Evolutionary conservation across 2,329 filamentous ascomycete species (phyloP).

Genomic region (Paramyrothecium sp.): DNA sequence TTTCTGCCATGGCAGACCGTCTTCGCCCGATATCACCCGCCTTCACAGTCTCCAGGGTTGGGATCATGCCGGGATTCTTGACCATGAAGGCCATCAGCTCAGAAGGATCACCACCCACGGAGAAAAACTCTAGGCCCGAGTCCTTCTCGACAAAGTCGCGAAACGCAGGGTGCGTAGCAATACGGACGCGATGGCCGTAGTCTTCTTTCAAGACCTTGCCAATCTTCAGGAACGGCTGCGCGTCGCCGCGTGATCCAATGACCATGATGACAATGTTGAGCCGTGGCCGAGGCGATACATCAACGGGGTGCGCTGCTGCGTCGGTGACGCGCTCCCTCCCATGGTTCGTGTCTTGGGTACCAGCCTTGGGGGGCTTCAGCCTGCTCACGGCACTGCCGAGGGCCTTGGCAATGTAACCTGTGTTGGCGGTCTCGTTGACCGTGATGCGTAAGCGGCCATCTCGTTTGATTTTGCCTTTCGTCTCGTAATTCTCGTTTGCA

Average conservation of each 20-base stretch:
- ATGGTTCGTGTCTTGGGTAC: slow-evolving; percentile 3
- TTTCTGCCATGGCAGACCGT: slow-evolving; percentile 71
- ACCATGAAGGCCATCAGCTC: slow-evolving; percentile 90
- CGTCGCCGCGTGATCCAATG: slow-evolving; percentile 76
- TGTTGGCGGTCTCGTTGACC: slow-evolving; percentile 67
- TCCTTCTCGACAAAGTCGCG: slow-evolving; percentile 73
- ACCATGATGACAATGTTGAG: slow-evolving; percentile 84
- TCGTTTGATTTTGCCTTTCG: slow-evolving; percentile 62
- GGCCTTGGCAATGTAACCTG: slow-evolving; percentile 71
- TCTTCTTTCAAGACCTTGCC: slow-evolving; percentile 69
- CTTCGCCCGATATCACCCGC: slow-evolving; percentile 70
- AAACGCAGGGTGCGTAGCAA: slow-evolving; percentile 78
- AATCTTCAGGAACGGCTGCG: slow-evolving; percentile 76
- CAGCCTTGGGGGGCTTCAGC: slow-evolving; percentile 12
- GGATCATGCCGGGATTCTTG: slow-evolving; percentile 77
- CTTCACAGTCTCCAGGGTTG: slow-evolving; percentile 68
- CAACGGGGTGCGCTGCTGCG: slow-evolving; percentile 26
- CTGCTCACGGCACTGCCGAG: slow-evolving; percentile 61
- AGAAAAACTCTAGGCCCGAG: slow-evolving; percentile 75
- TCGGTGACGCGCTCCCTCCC: slow-evolving; percentile 22
- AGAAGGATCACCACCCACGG: slow-evolving; percentile 73
- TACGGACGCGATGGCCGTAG: slow-evolving; percentile 72
- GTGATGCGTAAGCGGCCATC: slow-evolving; percentile 73
- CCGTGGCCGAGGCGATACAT: slow-evolving; percentile 37
- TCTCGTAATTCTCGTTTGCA: slow-evolving; percentile 63